These are phyloP conservation scores for Entrophospora sp. DNA, from an alignment of 192 early-diverging fungal genomes.

Conservation along the genomic window DNA sequence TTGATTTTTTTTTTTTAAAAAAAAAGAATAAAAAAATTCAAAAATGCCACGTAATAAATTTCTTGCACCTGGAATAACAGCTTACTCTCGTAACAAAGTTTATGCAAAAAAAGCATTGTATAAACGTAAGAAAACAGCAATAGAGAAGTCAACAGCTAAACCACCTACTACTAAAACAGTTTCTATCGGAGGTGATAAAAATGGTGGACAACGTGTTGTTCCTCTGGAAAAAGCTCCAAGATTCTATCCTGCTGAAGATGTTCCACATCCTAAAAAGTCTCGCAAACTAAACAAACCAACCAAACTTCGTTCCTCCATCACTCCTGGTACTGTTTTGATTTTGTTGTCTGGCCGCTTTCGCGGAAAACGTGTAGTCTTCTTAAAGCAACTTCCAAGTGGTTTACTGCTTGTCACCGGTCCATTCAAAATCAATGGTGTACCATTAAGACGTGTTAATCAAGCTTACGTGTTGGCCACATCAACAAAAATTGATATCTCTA, in stretches of 20 bases:
- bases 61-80: slow-evolving; percentile 77
- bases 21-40: no score
- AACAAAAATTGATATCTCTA: slow-evolving; percentile 90
- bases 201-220: slow-evolving; percentile 64
- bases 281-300: slow-evolving; percentile 68
- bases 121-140: slow-evolving; percentile 74
- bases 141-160: slow-evolving; percentile 39
- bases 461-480: slow-evolving; percentile 99
- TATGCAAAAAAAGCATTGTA: slow-evolving; percentile 83
- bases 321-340: slow-evolving; percentile 96
- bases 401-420: slow-evolving; percentile 96
- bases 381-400: slow-evolving; percentile 92
- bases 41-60: slow-evolving; percentile 75
- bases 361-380: slow-evolving; percentile 98
- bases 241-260: slow-evolving; percentile 85
- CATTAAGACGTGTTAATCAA: slow-evolving; percentile 96
- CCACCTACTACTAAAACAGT: slow-evolving; percentile 54
- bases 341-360: slow-evolving; percentile 91
- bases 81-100: slow-evolving; percentile 71
- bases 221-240: slow-evolving; percentile 58
- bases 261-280: slow-evolving; percentile 63
- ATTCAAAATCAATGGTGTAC: slow-evolving; percentile 98
- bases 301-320: slow-evolving; percentile 84
- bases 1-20: no score
- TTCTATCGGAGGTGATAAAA: slow-evolving; percentile 73